Percentiles rank a stretch among this genome's conserved stretches.
Evolutionary conservation across 2,329 filamentous ascomycete genomes (phyloP).

Genomic region (Claviceps purpurea): DNA sequence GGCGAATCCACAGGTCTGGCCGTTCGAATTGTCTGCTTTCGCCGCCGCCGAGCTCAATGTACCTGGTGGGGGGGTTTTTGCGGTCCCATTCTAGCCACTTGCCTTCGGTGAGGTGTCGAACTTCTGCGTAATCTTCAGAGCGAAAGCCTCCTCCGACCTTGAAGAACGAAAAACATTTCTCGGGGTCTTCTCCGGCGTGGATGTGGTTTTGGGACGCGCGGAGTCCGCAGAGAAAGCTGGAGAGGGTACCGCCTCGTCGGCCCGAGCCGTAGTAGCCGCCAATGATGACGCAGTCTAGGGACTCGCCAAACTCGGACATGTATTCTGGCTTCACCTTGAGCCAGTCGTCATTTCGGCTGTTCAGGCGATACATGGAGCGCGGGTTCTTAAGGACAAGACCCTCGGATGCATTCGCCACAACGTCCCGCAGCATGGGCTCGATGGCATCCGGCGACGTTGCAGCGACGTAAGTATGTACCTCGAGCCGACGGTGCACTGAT

Average conservation of each 20-base stretch:
- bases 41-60: conserved; percentile 70
- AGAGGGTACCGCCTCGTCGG: conserved; percentile 65
- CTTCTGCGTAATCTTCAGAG: conserved; percentile 69
- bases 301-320: conserved; percentile 92
- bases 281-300: conserved; percentile 76
- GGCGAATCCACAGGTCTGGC: conserved; percentile 88
- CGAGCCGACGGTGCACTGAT: conserved; percentile 60
- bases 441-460: conserved; percentile 59
- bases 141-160: conserved; percentile 93
- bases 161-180: conserved; percentile 88
- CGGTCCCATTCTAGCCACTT: conserved; percentile 84
- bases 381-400: conserved; percentile 92
- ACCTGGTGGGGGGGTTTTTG: conserved; percentile 60
- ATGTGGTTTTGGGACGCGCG: conserved; percentile 59
- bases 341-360: conserved; percentile 90
- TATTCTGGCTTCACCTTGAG: conserved; percentile 98
- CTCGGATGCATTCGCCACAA: conserved; percentile 78
- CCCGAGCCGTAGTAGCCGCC: conserved; percentile 91
- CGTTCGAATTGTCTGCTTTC: conserved; percentile 56
- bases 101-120: conserved; percentile 72
- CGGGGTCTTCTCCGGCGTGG: conserved; percentile 42
- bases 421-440: conserved; percentile 64
- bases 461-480: conserved; percentile 61
- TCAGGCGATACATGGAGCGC: conserved; percentile 70
- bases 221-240: conserved; percentile 83